Base-by-base conservation (phyloP, 192 early-diverging fungal genomes). In the Kickxella alabastrina region DNA sequence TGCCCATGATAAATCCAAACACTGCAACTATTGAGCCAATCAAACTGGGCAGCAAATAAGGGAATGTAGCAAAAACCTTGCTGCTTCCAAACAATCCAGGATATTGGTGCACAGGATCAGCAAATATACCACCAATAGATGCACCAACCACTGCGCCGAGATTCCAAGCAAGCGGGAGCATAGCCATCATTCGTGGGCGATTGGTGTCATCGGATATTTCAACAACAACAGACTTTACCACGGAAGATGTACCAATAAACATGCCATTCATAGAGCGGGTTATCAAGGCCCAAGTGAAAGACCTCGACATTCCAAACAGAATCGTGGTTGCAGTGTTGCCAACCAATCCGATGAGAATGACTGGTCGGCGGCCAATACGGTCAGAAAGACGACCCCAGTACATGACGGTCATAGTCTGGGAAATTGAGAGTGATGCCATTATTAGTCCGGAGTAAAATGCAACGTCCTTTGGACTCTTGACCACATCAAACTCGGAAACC, bases 181-280 rank as follows among this genome's bases (percentile, higher is more conserved):
- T 37, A 9, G 83, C 77, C 66, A 93, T 93, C 17, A 86, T 87
- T 13, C 82, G 74, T 8, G 84, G 68, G 48, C 85, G 83, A 62
- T 93, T 97, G 0, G 85, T 83, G 3, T 79, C 59, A 55, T 93
- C 91, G 18, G 91, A 85, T 28, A 97, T 83, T 75, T 97, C 93
- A 2, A 86, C 88, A 22, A 94, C 59, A 23, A 89, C 80, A 15
- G 85, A 87, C 57, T 92, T 91, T 25, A 86, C 81, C 13, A 93
- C 90, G 8, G 90, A 88, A 15, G 83, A 75, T 41, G 86, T 90
- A 3, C 82, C 90, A 56, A 87, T 88, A 15, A 89, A 56, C 13
- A 86, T 55, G 1, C 92, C 88, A 45, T 85, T 85, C 47, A 86
- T 49, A 1, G 75, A 73, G 27, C 89, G 78, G 14, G 80, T 57